phyloP scores from a whole-genome alignment of 208 protist species.

The Naegleria lovaniensis region DNA sequence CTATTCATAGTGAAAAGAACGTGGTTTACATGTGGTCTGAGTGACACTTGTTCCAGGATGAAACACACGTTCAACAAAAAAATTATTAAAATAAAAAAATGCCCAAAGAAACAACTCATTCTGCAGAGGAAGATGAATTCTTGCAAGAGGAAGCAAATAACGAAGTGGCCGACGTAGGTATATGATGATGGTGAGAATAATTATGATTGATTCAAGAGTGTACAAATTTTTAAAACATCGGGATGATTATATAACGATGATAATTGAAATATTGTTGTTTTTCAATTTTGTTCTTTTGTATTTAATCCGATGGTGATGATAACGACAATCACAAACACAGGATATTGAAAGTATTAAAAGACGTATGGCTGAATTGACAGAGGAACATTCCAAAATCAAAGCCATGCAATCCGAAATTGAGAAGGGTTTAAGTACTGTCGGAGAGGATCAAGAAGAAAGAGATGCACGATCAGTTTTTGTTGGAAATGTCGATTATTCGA shows the following conservation, averaged over 20 bases:
- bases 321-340: not conserved
- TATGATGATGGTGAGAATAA: not conserved
- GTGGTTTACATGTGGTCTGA: not conserved
- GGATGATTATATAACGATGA: not conserved
- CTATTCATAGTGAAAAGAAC: not conserved
- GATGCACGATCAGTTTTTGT: constrained; percentile 74
- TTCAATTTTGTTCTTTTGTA: not conserved
- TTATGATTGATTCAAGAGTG: no score
- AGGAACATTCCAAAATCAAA: not conserved
- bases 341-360: not conserved
- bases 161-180: not conserved
- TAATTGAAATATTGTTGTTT: not conserved
- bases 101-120: not conserved
- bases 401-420: constrained; percentile 15
- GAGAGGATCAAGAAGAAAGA: constrained; percentile 52
- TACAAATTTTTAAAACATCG: no score
- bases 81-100: not conserved
- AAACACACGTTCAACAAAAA: not conserved
- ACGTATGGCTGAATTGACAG: not conserved
- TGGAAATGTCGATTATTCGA: constrained; percentile 69
- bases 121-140: not conserved
- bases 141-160: not conserved
- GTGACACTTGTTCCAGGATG: no score
- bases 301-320: not conserved
- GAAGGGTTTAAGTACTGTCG: constrained; percentile 24